These are phyloP conservation scores for Hemisphaericaspora lyxosophila DNA, from an alignment of 1,139 yeast species.

Conservation along the genomic window DNA sequence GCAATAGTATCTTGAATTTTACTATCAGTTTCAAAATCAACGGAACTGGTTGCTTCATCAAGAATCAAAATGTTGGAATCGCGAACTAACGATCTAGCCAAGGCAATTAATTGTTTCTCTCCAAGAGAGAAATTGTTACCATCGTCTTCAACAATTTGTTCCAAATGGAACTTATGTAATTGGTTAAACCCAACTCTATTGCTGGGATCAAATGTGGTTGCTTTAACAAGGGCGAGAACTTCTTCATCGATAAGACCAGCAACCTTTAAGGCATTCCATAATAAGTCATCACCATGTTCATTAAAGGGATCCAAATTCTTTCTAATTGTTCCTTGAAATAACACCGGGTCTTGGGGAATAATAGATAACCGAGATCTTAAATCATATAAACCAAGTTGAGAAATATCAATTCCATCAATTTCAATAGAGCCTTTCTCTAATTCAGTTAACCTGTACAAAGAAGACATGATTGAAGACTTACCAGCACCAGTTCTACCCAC, in stretches of 20 bases:
- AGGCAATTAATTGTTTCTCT: conserved; percentile 41
- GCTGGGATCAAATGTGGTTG: neutral
- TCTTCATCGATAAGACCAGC: conserved; percentile 48
- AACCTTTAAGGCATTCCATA: conserved; percentile 37
- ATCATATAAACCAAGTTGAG: conserved; percentile 68
- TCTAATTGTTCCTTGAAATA: conserved; percentile 79
- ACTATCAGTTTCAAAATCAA: conserved; percentile 43
- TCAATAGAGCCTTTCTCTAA: conserved; percentile 48
- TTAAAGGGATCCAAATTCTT: conserved; percentile 72
- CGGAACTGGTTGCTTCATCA: conserved; percentile 46
- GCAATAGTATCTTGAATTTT: conserved; percentile 37
- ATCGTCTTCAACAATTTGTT: conserved; percentile 39
- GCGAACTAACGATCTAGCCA: conserved; percentile 42
- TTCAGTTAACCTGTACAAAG: conserved; percentile 62
- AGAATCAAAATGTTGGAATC: conserved; percentile 37
- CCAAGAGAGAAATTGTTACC: conserved; percentile 43
- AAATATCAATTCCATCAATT: conserved; percentile 63
- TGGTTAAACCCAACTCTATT: conserved; percentile 1
- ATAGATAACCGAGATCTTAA: conserved; percentile 78
- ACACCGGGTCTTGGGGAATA: conserved; percentile 92
- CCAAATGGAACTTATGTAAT: conserved; percentile 31
- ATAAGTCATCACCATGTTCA: conserved; percentile 28
- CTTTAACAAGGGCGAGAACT: neutral
- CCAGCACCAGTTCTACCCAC: conserved; percentile 98
- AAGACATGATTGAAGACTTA: conserved; percentile 66